Percentiles rank a stretch among this genome's conserved stretches.
These are phyloP conservation scores for Lactarius indigo DNA, from an alignment of 768 basidiomycete genomes.

Conservation along the genomic window DNA sequence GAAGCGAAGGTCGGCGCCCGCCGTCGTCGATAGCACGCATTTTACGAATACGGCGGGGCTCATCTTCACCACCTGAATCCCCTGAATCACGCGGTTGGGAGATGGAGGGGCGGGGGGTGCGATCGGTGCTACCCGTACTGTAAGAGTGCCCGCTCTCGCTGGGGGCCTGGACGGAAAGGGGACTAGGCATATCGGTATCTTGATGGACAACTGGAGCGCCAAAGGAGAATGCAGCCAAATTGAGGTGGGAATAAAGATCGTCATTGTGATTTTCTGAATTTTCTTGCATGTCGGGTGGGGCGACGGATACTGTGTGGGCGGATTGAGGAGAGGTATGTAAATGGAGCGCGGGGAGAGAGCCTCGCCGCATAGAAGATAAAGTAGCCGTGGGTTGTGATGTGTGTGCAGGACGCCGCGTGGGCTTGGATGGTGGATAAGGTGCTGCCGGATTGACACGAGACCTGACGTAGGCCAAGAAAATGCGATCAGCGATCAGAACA, in stretches of 20 bases:
- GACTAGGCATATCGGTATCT: constrained; percentile 36
- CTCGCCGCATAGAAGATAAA: constrained; percentile 29
- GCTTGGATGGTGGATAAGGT: constrained; percentile 28
- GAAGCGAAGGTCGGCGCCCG: constrained; percentile 39
- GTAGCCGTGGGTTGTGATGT: constrained; percentile 26
- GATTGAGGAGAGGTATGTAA: constrained; percentile 27
- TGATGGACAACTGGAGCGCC: constrained; percentile 34
- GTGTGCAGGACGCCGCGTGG: constrained; percentile 24
- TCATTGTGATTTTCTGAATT: constrained; percentile 24
- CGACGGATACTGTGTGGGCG: constrained; percentile 22
- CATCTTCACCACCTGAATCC: constrained; percentile 37
- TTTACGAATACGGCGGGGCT: constrained; percentile 34
- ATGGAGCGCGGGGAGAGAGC: constrained; percentile 32
- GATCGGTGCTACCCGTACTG: constrained; percentile 34
- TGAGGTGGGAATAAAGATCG: constrained; percentile 34
- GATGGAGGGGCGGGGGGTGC: constrained; percentile 45
- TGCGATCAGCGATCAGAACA: constrained; percentile 15
- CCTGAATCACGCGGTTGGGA: constrained; percentile 31
- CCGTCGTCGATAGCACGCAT: constrained; percentile 45
- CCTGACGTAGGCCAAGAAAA: constrained; percentile 8
- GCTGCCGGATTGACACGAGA: constrained; percentile 19
- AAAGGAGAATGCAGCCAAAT: constrained; percentile 42
- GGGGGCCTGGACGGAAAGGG: constrained; percentile 31
- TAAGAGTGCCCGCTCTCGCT: constrained; percentile 23
- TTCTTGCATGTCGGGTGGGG: constrained; percentile 25